phyloP scores from a whole-genome alignment of 108 stramenopile genomes.

The Fragilaria radians region DNA sequence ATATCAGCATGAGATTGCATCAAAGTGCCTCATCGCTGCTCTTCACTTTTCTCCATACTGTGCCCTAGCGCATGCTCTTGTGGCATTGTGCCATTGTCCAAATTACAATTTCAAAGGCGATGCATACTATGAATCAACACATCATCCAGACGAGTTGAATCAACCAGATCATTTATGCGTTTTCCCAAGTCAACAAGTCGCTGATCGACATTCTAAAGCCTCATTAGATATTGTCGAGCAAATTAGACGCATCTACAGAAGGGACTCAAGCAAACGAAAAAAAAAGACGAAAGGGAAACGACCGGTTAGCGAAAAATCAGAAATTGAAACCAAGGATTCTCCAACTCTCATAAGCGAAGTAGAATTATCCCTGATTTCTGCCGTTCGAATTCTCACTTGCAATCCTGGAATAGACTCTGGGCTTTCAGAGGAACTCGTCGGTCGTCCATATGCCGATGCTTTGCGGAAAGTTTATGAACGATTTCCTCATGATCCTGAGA shows the following conservation, averaged over 20 bases:
- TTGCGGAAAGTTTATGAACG: slow-evolving; percentile 50
- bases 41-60: slow-evolving; percentile 54
- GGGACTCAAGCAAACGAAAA: slow-evolving; percentile 15
- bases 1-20: slow-evolving; percentile 78
- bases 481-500: slow-evolving; percentile 65
- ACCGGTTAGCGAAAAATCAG: neutral
- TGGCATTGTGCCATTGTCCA: slow-evolving; percentile 75
- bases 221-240: slow-evolving; percentile 65
- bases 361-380: slow-evolving; percentile 47
- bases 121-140: slow-evolving; percentile 74
- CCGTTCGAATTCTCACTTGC: slow-evolving; percentile 61
- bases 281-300: slow-evolving; percentile 21
- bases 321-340: neutral
- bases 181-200: slow-evolving; percentile 77
- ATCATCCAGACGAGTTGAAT: slow-evolving; percentile 57
- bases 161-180: slow-evolving; percentile 36
- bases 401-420: slow-evolving; percentile 59
- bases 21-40: slow-evolving; percentile 61
- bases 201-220: slow-evolving; percentile 55
- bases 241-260: slow-evolving; percentile 35
- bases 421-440: slow-evolving; percentile 44
- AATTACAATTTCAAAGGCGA: slow-evolving; percentile 87
- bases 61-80: slow-evolving; percentile 72
- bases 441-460: slow-evolving; percentile 68
- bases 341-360: slow-evolving; percentile 44